phyloP scores from a whole-genome alignment of 1,284 basidiomycete genomes.

The Pterulicium gracile region DNA sequence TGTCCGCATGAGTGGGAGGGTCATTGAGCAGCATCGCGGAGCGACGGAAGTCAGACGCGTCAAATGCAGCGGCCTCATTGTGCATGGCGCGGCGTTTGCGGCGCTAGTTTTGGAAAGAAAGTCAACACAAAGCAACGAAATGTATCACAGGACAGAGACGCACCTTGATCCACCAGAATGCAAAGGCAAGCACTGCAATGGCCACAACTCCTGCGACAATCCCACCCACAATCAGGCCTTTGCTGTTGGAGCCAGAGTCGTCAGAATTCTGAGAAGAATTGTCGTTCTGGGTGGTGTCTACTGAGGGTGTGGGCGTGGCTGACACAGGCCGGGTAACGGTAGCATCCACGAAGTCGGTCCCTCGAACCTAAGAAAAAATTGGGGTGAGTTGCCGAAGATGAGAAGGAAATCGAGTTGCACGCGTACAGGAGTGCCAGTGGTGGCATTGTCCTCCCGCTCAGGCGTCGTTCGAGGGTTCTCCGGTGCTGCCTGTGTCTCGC shows the following conservation, averaged over 20 bases:
- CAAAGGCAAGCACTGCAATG: neutral
- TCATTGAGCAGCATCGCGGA: constrained; percentile 12
- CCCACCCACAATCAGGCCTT: neutral
- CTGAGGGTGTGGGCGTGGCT: too few species aligned
- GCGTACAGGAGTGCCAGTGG: too few species aligned
- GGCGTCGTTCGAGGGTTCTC: too few species aligned
- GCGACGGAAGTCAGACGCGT: constrained; percentile 12
- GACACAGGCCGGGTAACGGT: neutral
- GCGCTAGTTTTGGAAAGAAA: too few species aligned
- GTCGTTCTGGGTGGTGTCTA: too few species aligned
- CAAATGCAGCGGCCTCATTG: constrained; percentile 9
- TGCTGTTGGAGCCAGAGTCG: neutral
- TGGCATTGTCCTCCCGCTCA: too few species aligned
- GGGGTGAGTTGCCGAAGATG: too few species aligned
- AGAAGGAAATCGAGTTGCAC: too few species aligned
- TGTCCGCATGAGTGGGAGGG: constrained; percentile 28
- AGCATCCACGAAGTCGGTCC: neutral
- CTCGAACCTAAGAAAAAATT: too few species aligned
- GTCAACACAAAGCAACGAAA: neutral
- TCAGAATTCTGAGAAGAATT: too few species aligned
- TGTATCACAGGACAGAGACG: neutral
- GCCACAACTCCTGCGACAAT: neutral
- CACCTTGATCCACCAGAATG: neutral
- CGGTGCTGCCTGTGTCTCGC: too few species aligned
- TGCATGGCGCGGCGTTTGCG: neutral